These are phyloP conservation scores for Cicer pinnatifidum DNA, from an alignment of 306 rosid genomes.

Conservation along the genomic window DNA sequence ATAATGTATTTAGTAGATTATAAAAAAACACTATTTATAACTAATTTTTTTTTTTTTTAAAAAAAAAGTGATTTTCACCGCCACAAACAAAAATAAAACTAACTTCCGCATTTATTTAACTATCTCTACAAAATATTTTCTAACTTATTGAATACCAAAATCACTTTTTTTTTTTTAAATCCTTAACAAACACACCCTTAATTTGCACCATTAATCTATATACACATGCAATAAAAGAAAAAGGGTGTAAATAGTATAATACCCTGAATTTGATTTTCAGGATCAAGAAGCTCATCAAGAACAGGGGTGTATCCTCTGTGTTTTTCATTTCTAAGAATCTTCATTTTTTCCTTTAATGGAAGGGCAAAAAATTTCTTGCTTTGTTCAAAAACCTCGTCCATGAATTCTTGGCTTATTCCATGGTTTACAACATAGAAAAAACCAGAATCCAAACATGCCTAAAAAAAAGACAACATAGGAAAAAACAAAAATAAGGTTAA, in stretches of 20 bases:
- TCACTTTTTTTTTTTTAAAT: too few species aligned
- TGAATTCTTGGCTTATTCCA: constrained; percentile 67
- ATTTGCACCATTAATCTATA: too few species aligned
- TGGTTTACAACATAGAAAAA: constrained; percentile 92
- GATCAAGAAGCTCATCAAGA: constrained; percentile 79
- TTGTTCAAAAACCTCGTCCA: constrained; percentile 76
- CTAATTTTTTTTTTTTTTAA: too few species aligned
- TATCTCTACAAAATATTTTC: too few species aligned
- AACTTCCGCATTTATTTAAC: too few species aligned
- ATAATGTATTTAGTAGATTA: too few species aligned
- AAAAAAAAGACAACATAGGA: background rate
- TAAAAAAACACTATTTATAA: too few species aligned
- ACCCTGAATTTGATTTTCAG: constrained; percentile 77
- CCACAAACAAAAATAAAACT: too few species aligned
- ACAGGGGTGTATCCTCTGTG: constrained; percentile 89
- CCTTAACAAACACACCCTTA: too few species aligned
- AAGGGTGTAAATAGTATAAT: background rate
- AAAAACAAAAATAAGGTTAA: background rate
- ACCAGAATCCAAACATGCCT: constrained; percentile 97
- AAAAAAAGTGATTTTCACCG: too few species aligned
- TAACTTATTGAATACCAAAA: too few species aligned
- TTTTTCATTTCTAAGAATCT: constrained; percentile 79
- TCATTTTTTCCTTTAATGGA: constrained; percentile 67
- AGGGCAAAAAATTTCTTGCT: constrained; percentile 68
- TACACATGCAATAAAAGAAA: constrained; percentile 37